Base-by-base conservation (phyloP, 2,329 filamentous ascomycete species). In the Arthrinium phaeospermum region DNA sequence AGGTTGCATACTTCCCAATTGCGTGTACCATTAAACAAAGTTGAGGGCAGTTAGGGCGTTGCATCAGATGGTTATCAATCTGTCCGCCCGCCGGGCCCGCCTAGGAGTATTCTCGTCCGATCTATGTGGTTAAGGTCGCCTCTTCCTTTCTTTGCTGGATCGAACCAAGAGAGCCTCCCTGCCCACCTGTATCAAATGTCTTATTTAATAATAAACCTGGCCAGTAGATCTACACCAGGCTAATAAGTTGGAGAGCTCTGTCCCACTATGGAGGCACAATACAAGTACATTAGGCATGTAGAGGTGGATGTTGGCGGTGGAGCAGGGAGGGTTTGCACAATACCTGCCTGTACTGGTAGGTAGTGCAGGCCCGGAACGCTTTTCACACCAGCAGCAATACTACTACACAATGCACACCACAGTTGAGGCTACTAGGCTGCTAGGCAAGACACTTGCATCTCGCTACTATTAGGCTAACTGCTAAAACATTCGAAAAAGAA, bases 151-250 rank as follows among this genome's bases (percentile, higher is more conserved):
- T 61, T 34, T 22, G 53, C 22, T 34, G 53, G 34, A 61, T 61
- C 53, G 57, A 64, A 64, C 34, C 57, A 64, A 19, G n/a, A 64
- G 30, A 64, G 57, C 57, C 57, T 64, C 57, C 57, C 57, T 64
- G 57, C 3, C 41, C 34, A 41, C 19, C n/a, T 41, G 57, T 41
- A 41, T 64, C 57, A 64, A 64, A 41, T 64, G 57, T 64, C 57
- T 64, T 64, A 64, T 64, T 64, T 64, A 64, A 64, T 64, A 64
- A 64, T 64, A 64, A 64, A 64, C 57, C 57, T 64, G 34, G 57
- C 34, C 57, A 64, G 57, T 24, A 64, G 57, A 64, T 64, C 57
- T 64, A 64, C 57, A 41, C 57, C 57, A 64, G 57, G 34, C 57
- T 64, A 64, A 64, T 64, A 64, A 41, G 57, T 41, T 64, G 57